Evolutionary conservation across 495 filamentous ascomycete species (phyloP).

Genomic region (Cercophora sp.): DNA sequence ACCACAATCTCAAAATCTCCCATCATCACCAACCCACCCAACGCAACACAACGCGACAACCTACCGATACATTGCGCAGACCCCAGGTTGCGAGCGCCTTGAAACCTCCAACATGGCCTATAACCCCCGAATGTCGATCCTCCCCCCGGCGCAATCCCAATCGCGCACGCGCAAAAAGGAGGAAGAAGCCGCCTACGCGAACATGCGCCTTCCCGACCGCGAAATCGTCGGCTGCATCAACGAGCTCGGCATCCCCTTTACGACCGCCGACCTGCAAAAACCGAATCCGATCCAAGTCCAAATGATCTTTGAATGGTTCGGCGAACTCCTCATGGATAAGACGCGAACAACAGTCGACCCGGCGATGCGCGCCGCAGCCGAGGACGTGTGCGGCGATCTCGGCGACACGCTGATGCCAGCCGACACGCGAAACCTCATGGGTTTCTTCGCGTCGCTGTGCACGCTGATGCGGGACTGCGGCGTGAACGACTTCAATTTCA

Average conservation of each 20-base stretch:
- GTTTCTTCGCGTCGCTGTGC: constrained; percentile 77
- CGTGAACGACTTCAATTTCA: constrained; percentile 88
- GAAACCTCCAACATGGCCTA: constrained; percentile 52
- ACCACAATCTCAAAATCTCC: constrained; percentile 6
- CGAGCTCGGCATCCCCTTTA: constrained; percentile 89
- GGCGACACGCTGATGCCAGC: constrained; percentile 75
- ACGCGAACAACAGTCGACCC: constrained; percentile 89
- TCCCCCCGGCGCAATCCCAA: constrained; percentile 54
- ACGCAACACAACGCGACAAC: not conserved
- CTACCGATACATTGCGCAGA: not conserved
- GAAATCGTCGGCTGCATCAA: constrained; percentile 96
- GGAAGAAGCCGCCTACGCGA: constrained; percentile 71
- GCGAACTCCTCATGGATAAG: constrained; percentile 85
- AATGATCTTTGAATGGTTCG: constrained; percentile 96
- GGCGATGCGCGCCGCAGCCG: constrained; percentile 83
- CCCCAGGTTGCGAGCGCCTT: not conserved
- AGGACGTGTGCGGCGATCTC: constrained; percentile 72
- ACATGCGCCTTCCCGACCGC: constrained; percentile 80
- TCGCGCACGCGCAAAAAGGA: constrained; percentile 63
- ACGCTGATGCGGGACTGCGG: constrained; percentile 81
- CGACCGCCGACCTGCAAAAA: constrained; percentile 83
- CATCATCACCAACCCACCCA: not conserved
- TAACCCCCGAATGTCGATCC: constrained; percentile 75
- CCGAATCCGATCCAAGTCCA: constrained; percentile 91
- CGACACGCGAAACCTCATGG: constrained; percentile 89